Percentiles rank a stretch among this genome's conserved stretches.
These are phyloP conservation scores for Aquilaria malaccensis DNA, from an alignment of 345 rosid genomes.

Conservation along the genomic window DNA sequence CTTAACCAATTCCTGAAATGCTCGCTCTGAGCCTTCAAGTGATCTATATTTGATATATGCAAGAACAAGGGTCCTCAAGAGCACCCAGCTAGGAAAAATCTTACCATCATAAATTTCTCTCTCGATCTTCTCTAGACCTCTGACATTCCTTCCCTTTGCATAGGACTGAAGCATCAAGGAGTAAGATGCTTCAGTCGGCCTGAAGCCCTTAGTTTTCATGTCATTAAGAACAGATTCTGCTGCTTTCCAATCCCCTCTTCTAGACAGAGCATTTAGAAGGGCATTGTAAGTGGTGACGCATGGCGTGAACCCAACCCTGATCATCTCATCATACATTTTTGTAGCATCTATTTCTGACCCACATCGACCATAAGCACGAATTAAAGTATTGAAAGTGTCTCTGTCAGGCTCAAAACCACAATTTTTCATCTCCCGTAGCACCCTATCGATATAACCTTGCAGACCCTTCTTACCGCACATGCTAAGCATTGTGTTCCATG, in stretches of 20 bases:
- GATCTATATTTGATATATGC: conserved; percentile 65
- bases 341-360: conserved; percentile 66
- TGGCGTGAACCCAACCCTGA: conserved; percentile 70
- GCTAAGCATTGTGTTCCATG: conserved; percentile 93
- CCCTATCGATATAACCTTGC: conserved; percentile 56
- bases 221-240: conserved; percentile 64
- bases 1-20: conserved; percentile 47
- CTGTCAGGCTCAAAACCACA: conserved; percentile 89
- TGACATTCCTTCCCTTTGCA: conserved; percentile 64
- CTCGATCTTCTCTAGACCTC: conserved; percentile 67
- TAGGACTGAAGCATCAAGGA: conserved; percentile 64
- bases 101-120: conserved; percentile 50
- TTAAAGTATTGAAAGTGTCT: conserved; percentile 83
- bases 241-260: conserved; percentile 70
- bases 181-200: conserved; percentile 72
- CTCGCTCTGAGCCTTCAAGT: conserved; percentile 58
- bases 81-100: conserved; percentile 91
- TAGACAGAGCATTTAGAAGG: conserved; percentile 74
- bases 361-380: conserved; percentile 74
- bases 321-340: conserved; percentile 69
- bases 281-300: conserved; percentile 80
- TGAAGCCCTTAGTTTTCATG: conserved; percentile 77
- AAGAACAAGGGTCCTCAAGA: conserved; percentile 72
- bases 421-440: conserved; percentile 76
- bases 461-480: conserved; percentile 64